Evolutionary conservation across 108 stramenopile species (phyloP).

Genomic region (Epithemia pelagica): DNA sequence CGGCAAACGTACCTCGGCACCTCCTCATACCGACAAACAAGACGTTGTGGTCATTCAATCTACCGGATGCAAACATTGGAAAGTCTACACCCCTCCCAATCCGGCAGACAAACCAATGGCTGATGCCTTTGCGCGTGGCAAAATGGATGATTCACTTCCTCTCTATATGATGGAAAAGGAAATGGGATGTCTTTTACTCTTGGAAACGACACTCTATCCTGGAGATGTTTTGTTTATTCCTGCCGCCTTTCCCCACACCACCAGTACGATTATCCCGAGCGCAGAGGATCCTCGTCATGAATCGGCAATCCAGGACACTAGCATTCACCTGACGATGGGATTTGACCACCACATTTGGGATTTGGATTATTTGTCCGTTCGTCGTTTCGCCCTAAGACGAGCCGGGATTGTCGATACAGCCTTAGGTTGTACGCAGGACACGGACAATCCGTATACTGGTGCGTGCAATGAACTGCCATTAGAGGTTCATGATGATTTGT

Average conservation of each 20-base stretch:
- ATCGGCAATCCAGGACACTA: slow-evolving; percentile 50
- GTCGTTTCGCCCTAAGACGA: slow-evolving; percentile 51
- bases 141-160: slow-evolving; percentile 70
- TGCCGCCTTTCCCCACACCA: slow-evolving; percentile 91
- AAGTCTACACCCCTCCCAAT: slow-evolving; percentile 60
- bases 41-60: slow-evolving; percentile 91
- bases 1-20: slow-evolving; percentile 73
- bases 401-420: slow-evolving; percentile 49
- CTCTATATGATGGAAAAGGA: slow-evolving; percentile 47
- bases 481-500: slow-evolving; percentile 32
- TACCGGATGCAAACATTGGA: slow-evolving; percentile 78
- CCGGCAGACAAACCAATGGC: slow-evolving; percentile 56
- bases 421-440: slow-evolving; percentile 34
- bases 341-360: slow-evolving; percentile 93
- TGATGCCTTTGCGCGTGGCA: slow-evolving; percentile 87
- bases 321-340: slow-evolving; percentile 85
- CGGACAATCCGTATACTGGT: slow-evolving; percentile 55
- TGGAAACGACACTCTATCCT: slow-evolving; percentile 53
- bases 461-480: slow-evolving; percentile 55
- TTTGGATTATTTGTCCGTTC: slow-evolving; percentile 67
- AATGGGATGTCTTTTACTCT: slow-evolving; percentile 38
- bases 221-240: slow-evolving; percentile 88
- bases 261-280: slow-evolving; percentile 51
- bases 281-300: slow-evolving; percentile 12
- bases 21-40: slow-evolving; percentile 93